phyloP scores from a whole-genome alignment of 73 alveolate species.

The Urostyla sp. region DNA sequence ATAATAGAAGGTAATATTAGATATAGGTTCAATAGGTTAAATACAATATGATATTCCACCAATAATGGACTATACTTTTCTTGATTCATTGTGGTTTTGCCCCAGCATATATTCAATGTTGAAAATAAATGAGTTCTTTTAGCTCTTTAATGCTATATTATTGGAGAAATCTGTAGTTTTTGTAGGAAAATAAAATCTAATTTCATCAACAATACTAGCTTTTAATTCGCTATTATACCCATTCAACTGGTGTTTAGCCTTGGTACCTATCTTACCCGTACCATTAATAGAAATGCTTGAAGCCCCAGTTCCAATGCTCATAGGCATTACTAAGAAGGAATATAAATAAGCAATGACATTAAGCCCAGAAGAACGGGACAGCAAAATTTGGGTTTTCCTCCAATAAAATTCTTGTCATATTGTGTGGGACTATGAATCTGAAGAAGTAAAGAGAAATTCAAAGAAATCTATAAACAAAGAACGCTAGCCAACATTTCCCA shows the following conservation, averaged over 20 bases:
- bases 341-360: slow-evolving; percentile 4
- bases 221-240: slow-evolving; percentile 37
- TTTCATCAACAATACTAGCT: slow-evolving; percentile 33
- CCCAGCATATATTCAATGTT: slow-evolving; percentile 32
- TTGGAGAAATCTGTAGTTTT: slow-evolving; percentile 48
- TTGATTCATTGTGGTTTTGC: slow-evolving; percentile 38
- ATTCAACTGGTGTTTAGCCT: slow-evolving; percentile 55
- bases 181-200: slow-evolving; percentile 36
- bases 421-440: slow-evolving; percentile 11
- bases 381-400: slow-evolving; percentile 22
- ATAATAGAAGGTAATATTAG: no score
- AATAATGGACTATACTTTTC: not conserved
- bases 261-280: slow-evolving; percentile 52
- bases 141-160: slow-evolving; percentile 6
- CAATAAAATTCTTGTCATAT: not conserved
- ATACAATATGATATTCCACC: slow-evolving; percentile 32
- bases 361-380: slow-evolving; percentile 7
- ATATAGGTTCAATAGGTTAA: not conserved
- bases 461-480: no score
- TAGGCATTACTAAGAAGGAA: slow-evolving; percentile 53
- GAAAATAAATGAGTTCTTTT: not conserved
- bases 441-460: not conserved
- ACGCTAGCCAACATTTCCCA: no score
- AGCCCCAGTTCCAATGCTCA: slow-evolving; percentile 61
- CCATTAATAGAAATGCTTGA: slow-evolving; percentile 58